phyloP scores from a whole-genome alignment of 257 asterid species.

The Misopates orontium region DNA sequence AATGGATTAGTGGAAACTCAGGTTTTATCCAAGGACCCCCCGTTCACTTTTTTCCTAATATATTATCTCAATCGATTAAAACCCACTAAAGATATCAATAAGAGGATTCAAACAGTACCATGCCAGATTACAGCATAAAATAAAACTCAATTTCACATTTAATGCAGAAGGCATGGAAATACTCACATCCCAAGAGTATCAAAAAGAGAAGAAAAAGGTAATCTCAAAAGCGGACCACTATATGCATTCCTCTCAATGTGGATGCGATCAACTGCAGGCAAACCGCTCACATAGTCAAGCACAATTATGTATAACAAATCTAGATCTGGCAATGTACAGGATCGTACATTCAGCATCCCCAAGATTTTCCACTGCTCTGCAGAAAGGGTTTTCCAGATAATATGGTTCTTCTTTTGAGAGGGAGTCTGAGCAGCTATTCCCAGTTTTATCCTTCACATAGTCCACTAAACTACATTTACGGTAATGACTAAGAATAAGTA shows the following conservation, averaged over 20 bases:
- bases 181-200: slow-evolving; percentile 94
- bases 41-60: neutral
- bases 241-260: slow-evolving; percentile 80
- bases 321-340: slow-evolving; percentile 20
- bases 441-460: slow-evolving; percentile 52
- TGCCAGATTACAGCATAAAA: slow-evolving; percentile 4
- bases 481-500: slow-evolving; percentile 76
- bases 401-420: slow-evolving; percentile 57
- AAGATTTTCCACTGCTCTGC: slow-evolving; percentile 82
- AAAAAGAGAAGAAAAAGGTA: slow-evolving; percentile 93
- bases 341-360: slow-evolving; percentile 82
- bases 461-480: slow-evolving; percentile 64
- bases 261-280: slow-evolving; percentile 76
- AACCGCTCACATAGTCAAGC: slow-evolving; percentile 28
- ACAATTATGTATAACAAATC: slow-evolving; percentile 9
- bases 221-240: slow-evolving; percentile 60
- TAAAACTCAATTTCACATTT: slow-evolving; percentile 11
- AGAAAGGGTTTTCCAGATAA: slow-evolving; percentile 79
- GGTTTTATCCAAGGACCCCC: no score
- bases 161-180: slow-evolving; percentile 24
- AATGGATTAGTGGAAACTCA: neutral
- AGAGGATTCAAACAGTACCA: slow-evolving; percentile 21
- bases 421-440: slow-evolving; percentile 44
- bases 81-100: neutral
- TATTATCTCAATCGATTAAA: slow-evolving; percentile 9